Evolutionary conservation across 1,139 yeast species (phyloP).

Genomic region (Lodderomyces margitis): DNA sequence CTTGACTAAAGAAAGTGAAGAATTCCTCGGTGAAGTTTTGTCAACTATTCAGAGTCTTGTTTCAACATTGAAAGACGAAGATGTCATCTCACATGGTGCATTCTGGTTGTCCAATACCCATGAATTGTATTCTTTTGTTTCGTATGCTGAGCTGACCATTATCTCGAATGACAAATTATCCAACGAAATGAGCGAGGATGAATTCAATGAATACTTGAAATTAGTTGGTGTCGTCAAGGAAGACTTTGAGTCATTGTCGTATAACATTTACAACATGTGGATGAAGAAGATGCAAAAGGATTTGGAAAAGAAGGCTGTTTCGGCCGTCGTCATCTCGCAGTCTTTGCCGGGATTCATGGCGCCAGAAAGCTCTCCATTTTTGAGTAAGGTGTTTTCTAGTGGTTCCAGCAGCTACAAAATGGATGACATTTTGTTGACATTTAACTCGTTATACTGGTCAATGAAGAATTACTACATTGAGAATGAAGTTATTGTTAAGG

Average conservation of each 20-base stretch:
- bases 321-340: conserved; percentile 93
- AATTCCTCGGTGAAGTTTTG: conserved; percentile 85
- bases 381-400: conserved; percentile 78
- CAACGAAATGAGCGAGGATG: conserved; percentile 85
- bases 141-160: conserved; percentile 89
- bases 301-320: conserved; percentile 85
- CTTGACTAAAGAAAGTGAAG: conserved; percentile 87
- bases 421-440: conserved; percentile 91
- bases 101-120: conserved; percentile 98
- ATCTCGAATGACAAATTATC: conserved; percentile 77
- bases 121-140: conserved; percentile 90
- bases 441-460: conserved; percentile 90
- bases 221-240: conserved; percentile 90
- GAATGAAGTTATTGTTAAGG: conserved; percentile 79
- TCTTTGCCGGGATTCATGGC: conserved; percentile 95
- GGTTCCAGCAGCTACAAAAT: conserved; percentile 70
- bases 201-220: conserved; percentile 85
- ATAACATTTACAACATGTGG: conserved; percentile 96
- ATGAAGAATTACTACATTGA: conserved; percentile 92
- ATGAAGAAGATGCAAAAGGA: conserved; percentile 93
- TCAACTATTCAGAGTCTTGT: conserved; percentile 84
- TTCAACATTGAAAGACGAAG: conserved; percentile 72
- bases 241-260: conserved; percentile 90
- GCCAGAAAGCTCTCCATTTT: conserved; percentile 80
- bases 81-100: conserved; percentile 88